phyloP scores from a whole-genome alignment of 73 alveolate species.

The Durusdinium trenchii region DNA sequence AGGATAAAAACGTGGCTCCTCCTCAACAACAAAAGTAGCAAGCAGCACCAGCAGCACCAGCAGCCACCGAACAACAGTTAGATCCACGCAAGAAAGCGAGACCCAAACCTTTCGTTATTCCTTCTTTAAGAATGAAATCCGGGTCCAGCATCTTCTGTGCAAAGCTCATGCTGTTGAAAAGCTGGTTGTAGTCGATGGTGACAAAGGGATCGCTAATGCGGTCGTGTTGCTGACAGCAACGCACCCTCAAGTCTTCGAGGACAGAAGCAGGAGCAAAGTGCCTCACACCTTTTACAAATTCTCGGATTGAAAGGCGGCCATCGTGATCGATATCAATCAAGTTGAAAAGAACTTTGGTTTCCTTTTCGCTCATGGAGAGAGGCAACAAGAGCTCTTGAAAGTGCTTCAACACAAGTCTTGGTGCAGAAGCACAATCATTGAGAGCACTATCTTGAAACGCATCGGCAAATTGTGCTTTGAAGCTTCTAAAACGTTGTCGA shows the following conservation, averaged over 20 bases:
- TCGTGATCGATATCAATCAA: conserved; percentile 74
- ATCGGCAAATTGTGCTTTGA: conserved; percentile 81
- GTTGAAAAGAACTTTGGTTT: conserved; percentile 84
- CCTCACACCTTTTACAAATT: conserved; percentile 58
- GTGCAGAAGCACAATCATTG: conserved; percentile 74
- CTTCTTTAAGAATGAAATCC: no score
- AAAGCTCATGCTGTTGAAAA: conserved; percentile 58
- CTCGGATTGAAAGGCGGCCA: conserved; percentile 63
- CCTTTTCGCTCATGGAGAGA: conserved; percentile 83
- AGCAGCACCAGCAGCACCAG: no score
- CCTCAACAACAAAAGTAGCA: no score
- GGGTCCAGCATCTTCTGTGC: conserved; percentile 46
- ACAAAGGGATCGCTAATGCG: conserved; percentile 58
- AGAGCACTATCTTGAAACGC: conserved; percentile 36
- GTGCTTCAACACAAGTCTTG: conserved; percentile 17
- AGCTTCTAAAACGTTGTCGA: conserved; percentile 62
- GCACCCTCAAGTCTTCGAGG: conserved; percentile 73
- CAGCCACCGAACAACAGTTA: no score
- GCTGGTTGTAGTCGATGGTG: conserved; percentile 25
- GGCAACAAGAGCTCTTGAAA: conserved; percentile 79
- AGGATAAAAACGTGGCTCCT: no score
- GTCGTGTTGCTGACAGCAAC: conserved; percentile 77
- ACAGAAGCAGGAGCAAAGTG: conserved; percentile 81
- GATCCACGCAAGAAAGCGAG: no score
- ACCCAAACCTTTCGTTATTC: no score